phyloP scores from a whole-genome alignment of 371 early-diverging fungal species.

The Lichtheimia ramosa region DNA sequence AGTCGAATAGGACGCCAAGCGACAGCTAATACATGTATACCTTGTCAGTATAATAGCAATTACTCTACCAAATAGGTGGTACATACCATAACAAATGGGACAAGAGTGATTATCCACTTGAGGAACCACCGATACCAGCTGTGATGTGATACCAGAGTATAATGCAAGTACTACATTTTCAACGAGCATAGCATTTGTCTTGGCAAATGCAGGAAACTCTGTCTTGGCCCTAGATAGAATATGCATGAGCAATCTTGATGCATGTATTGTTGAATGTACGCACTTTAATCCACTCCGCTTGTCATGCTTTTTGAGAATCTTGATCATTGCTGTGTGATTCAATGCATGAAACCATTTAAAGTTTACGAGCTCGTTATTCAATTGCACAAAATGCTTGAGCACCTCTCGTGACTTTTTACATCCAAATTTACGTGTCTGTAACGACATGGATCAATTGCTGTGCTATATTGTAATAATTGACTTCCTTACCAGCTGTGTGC shows the following conservation, averaged over 20 bases:
- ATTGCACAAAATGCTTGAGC: constrained; percentile 56
- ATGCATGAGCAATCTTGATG: neutral
- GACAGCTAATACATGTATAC: constrained; percentile 18
- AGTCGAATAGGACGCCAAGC: constrained; percentile 77
- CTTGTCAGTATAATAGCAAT: neutral
- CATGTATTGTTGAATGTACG: constrained; percentile 3
- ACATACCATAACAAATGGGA: constrained; percentile 36
- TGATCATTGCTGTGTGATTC: constrained; percentile 77
- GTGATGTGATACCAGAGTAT: constrained; percentile 28
- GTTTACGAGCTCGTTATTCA: constrained; percentile 66
- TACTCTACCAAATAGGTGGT: no score
- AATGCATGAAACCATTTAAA: constrained; percentile 69
- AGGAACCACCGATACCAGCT: constrained; percentile 65
- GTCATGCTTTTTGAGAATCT: constrained; percentile 85
- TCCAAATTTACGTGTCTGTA: constrained; percentile 19
- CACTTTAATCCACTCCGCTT: constrained; percentile 71
- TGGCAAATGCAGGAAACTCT: constrained; percentile 34
- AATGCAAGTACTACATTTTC: constrained; percentile 24
- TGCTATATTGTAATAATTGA: neutral
- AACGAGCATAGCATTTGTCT: constrained; percentile 29
- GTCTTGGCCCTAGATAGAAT: constrained; percentile 22
- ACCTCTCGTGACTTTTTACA: constrained; percentile 42
- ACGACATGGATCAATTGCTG: neutral
- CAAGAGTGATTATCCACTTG: constrained; percentile 70
- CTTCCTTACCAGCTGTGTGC: constrained; percentile 28